These are phyloP conservation scores for Suillus cothurnatus DNA, from an alignment of 768 basidiomycete species.

Conservation along the genomic window DNA sequence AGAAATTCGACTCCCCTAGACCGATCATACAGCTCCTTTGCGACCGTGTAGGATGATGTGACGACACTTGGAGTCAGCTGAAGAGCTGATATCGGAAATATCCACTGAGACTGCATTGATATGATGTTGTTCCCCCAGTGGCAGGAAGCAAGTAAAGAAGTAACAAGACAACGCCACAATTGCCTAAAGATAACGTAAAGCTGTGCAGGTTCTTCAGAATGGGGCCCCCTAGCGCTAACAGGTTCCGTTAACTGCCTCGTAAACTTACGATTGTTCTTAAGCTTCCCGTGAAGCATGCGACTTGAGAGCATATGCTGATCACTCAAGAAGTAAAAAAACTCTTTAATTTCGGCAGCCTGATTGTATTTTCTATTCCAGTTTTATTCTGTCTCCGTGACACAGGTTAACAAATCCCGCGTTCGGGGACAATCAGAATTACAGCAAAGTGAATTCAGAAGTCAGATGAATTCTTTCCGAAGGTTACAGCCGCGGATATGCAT, in stretches of 20 bases:
- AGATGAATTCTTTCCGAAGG: conserved; percentile 18
- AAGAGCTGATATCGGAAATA: conserved; percentile 65
- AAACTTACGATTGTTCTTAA: not conserved
- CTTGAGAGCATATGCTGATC: not conserved
- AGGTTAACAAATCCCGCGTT: conserved; percentile 14
- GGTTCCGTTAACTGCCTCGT: not conserved
- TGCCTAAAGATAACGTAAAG: conserved; percentile 12
- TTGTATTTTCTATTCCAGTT: not conserved
- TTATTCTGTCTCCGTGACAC: not conserved
- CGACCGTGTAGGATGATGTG: conserved; percentile 47
- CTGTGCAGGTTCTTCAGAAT: conserved; percentile 10
- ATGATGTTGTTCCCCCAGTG: conserved; percentile 15
- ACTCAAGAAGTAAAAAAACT: not conserved
- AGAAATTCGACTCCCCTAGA: conserved; percentile 85
- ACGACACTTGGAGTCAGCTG: conserved; percentile 57
- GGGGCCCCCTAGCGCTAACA: not conserved
- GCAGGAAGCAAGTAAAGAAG: conserved; percentile 1
- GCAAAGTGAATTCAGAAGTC: conserved; percentile 17
- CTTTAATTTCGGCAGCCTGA: not conserved
- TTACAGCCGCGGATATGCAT: conserved; percentile 36
- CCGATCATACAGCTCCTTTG: conserved; percentile 77
- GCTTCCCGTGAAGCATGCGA: not conserved
- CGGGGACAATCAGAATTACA: conserved; percentile 19
- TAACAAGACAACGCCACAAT: not conserved
- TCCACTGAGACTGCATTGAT: conserved; percentile 57